Evolutionary conservation across 192 early-diverging fungal species (phyloP).

Genomic region (Rhizophagus prolifer): DNA sequence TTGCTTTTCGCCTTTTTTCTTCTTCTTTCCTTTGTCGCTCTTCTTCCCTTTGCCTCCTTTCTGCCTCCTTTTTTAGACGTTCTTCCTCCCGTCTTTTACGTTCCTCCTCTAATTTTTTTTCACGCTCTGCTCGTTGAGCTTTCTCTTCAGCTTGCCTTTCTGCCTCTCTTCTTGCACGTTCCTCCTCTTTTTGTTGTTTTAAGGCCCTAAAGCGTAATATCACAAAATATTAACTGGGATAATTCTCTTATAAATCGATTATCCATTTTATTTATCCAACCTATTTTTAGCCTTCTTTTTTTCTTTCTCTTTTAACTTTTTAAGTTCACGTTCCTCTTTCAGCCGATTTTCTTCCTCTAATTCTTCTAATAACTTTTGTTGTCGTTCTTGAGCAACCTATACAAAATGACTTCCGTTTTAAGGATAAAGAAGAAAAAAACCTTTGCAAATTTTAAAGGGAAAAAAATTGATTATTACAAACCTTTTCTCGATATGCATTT

Average conservation of each 20-base stretch:
- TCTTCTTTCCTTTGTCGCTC: conserved; percentile 37
- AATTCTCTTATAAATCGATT: background rate
- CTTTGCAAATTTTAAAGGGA: background rate
- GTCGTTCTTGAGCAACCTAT: conserved; percentile 72
- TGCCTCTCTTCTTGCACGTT: conserved; percentile 58
- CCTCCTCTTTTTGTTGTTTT: conserved; percentile 73
- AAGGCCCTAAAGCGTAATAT: conserved; percentile 47
- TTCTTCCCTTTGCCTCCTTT: conserved; percentile 52
- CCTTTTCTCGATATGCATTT: conserved; percentile 91
- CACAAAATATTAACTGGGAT: background rate
- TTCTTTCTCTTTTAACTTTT: conserved; percentile 65
- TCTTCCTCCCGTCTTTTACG: conserved; percentile 61
- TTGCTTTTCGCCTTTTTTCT: conserved; percentile 40
- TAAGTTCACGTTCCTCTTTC: conserved; percentile 55
- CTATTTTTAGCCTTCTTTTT: conserved; percentile 76
- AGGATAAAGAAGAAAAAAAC: background rate
- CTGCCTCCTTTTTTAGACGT: conserved; percentile 57
- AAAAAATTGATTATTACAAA: conserved; percentile 30
- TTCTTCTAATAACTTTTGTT: conserved; percentile 83
- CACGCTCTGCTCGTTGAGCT: conserved; percentile 37
- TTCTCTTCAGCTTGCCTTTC: conserved; percentile 51
- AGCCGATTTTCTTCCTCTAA: conserved; percentile 81
- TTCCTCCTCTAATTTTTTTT: conserved; percentile 61
- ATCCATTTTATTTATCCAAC: conserved; percentile 32
- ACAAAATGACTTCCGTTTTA: background rate